Evolutionary conservation across 148 eudicot species (phyloP).

Genomic region (Rhododendron ferrugineum): DNA sequence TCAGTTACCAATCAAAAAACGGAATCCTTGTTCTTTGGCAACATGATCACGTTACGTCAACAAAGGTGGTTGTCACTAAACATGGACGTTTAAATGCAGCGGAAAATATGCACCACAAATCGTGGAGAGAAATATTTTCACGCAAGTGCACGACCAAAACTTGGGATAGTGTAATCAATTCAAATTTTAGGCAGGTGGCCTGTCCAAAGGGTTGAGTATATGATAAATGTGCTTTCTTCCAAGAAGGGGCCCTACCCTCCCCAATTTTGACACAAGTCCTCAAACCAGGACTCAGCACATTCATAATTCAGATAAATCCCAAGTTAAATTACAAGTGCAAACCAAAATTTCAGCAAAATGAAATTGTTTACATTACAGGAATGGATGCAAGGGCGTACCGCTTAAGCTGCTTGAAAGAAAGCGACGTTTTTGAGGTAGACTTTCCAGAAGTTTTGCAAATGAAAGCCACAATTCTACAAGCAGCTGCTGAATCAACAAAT

Average conservation of each 20-base stretch:
- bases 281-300: background rate
- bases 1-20: background rate
- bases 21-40: background rate
- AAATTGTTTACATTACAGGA: conserved; percentile 42
- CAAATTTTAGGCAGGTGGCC: background rate
- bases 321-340: conserved; percentile 2
- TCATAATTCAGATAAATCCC: background rate
- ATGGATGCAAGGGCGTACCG: conserved; percentile 94
- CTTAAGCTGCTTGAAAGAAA: conserved; percentile 61
- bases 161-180: background rate
- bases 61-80: background rate
- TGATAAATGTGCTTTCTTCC: background rate
- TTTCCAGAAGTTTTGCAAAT: conserved; percentile 75
- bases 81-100: background rate
- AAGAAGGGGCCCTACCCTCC: background rate
- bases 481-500: conserved; percentile 45
- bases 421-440: conserved; percentile 76
- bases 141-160: background rate
- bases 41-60: background rate
- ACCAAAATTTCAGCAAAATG: conserved; percentile 2
- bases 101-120: background rate
- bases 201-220: background rate
- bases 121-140: background rate
- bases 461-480: conserved; percentile 66
- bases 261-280: background rate